These are phyloP conservation scores for Triadica sebifera DNA, from an alignment of 345 rosid species.

Conservation along the genomic window DNA sequence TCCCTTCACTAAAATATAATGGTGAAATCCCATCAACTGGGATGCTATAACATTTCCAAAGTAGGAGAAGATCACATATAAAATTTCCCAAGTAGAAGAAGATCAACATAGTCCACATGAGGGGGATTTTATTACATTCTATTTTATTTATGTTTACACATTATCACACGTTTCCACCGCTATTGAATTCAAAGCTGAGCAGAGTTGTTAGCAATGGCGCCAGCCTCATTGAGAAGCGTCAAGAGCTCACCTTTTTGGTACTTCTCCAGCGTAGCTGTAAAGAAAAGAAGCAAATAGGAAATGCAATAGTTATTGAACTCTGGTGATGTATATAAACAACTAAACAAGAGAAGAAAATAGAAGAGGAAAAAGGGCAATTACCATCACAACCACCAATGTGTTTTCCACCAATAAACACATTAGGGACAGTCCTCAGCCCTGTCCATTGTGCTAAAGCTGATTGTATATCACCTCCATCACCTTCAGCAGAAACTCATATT, in stretches of 20 bases:
- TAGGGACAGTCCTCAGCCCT: slow-evolving; percentile 59
- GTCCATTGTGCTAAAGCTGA: slow-evolving; percentile 59
- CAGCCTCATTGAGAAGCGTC: slow-evolving; percentile 57
- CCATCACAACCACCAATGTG: slow-evolving; percentile 70
- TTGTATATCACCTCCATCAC: slow-evolving; percentile 48
- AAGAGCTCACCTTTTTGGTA: slow-evolving; percentile 53
- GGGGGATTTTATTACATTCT: too few relatives aligned
- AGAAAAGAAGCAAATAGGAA: neutral
- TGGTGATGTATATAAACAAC: neutral
- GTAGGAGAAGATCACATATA: too few relatives aligned
- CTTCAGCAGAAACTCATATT: slow-evolving; percentile 21
- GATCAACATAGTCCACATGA: neutral
- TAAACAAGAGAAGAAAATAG: neutral
- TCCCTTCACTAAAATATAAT: too few relatives aligned
- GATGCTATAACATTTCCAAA: too few relatives aligned
- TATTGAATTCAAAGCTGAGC: slow-evolving; percentile 33
- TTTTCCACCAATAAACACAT: slow-evolving; percentile 51
- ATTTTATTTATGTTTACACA: neutral
- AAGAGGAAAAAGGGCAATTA: slow-evolving; percentile 19
- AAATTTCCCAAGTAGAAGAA: neutral
- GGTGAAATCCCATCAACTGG: too few relatives aligned
- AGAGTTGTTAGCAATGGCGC: slow-evolving; percentile 46
- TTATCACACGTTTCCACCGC: neutral
- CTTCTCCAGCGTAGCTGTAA: slow-evolving; percentile 51
- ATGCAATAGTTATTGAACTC: neutral